These are phyloP conservation scores for Wickerhamomyces chaumierensis DNA, from an alignment of 805 yeast species.

Conservation along the genomic window DNA sequence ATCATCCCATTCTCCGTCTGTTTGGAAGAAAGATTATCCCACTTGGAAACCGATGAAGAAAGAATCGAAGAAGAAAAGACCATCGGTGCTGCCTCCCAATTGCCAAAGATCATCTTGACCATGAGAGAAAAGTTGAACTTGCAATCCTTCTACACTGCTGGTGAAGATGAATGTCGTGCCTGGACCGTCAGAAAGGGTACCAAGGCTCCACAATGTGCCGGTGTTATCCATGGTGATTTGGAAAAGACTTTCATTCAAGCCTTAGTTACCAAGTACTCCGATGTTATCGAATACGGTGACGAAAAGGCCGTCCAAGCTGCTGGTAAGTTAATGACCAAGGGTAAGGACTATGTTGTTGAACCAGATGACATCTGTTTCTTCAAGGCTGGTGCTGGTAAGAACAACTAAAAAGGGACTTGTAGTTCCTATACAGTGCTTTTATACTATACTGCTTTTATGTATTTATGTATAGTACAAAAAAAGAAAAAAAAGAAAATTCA, in stretches of 20 bases:
- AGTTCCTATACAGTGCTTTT: too few relatives aligned
- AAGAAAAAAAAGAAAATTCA: too few relatives aligned
- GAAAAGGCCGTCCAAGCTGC: slow-evolving; percentile 75
- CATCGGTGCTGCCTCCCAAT: slow-evolving; percentile 64
- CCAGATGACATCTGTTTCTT: slow-evolving; percentile 89
- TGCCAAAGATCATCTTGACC: slow-evolving; percentile 75
- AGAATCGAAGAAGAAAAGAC: slow-evolving; percentile 65
- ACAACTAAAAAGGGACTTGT: neutral
- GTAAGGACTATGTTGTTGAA: slow-evolving; percentile 90
- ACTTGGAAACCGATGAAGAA: slow-evolving; percentile 76
- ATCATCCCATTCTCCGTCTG: slow-evolving; percentile 91
- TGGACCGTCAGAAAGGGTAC: slow-evolving; percentile 94
- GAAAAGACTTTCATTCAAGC: slow-evolving; percentile 93
- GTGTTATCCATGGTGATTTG: slow-evolving; percentile 92
- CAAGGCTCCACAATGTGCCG: slow-evolving; percentile 98
- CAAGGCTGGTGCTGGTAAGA: slow-evolving; percentile 53
- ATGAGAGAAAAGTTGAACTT: slow-evolving; percentile 83
- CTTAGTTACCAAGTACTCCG: slow-evolving; percentile 79
- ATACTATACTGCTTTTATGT: too few relatives aligned
- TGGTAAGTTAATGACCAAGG: slow-evolving; percentile 85
- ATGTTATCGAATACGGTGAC: slow-evolving; percentile 65
- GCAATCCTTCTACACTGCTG: slow-evolving; percentile 92
- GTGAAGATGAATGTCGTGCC: slow-evolving; percentile 93
- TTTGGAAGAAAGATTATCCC: slow-evolving; percentile 84
- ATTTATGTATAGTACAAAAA: too few relatives aligned